Evolutionary conservation across 495 filamentous ascomycete species (phyloP).

Genomic region (Aspergillus sparsus): DNA sequence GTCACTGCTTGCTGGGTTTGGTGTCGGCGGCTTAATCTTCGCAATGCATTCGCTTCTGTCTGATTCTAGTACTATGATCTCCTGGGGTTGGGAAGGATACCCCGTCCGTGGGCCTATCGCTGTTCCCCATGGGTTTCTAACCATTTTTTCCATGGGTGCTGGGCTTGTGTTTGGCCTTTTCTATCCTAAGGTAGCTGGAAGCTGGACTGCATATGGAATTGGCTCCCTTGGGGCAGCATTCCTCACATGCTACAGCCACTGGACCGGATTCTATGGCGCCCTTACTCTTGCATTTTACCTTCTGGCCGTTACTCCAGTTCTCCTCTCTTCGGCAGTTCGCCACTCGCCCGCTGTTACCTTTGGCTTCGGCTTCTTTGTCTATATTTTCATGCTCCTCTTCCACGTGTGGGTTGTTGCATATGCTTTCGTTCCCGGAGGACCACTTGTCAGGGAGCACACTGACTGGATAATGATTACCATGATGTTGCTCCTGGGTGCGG

Average conservation of each 20-base stretch:
- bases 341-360: conserved; percentile 77
- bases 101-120: conserved; percentile 88
- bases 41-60: conserved; percentile 91
- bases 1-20: conserved; percentile 67
- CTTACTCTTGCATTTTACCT: conserved; percentile 74
- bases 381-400: conserved; percentile 88
- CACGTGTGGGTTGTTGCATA: conserved; percentile 99
- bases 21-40: conserved; percentile 83
- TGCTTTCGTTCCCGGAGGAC: conserved; percentile 97
- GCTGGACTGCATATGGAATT: conserved; percentile 79
- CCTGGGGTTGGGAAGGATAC: conserved; percentile 99
- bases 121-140: conserved; percentile 82
- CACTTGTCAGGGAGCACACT: conserved; percentile 88
- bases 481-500: conserved; percentile 82
- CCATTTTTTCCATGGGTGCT: conserved; percentile 80
- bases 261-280: conserved; percentile 89
- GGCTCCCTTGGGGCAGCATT: conserved; percentile 78
- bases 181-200: conserved; percentile 65
- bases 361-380: conserved; percentile 82
- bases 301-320: conserved; percentile 74
- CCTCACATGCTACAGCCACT: conserved; percentile 76
- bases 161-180: conserved; percentile 81
- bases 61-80: conserved; percentile 98
- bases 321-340: conserved; percentile 73
- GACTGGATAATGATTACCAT: conserved; percentile 89